Evolutionary conservation across 148 eudicot genomes (phyloP).

Genomic region (Vaccinium myrtillus): DNA sequence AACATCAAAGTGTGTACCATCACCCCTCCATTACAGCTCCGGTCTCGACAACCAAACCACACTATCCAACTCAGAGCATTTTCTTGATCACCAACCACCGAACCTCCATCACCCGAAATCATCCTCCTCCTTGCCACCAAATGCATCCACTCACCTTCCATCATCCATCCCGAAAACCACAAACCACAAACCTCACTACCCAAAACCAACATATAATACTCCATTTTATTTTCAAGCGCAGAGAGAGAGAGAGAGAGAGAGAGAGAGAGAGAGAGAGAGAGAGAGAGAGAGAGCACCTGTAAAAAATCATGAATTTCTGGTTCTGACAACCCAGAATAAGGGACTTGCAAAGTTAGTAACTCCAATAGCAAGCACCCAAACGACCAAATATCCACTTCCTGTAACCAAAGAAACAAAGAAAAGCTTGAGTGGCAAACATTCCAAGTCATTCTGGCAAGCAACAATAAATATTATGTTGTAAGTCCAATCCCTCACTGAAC

Average conservation of each 20-base stretch:
- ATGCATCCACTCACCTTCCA: neutral
- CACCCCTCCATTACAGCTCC: neutral
- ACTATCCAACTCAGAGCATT: neutral
- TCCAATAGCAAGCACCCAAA: constrained; percentile 90
- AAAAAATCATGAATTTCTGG: constrained; percentile 59
- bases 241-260: too few species aligned
- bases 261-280: neutral
- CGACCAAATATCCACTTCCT: constrained; percentile 99
- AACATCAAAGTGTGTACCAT: neutral
- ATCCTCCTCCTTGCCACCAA: neutral
- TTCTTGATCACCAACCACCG: neutral
- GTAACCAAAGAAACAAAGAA: constrained; percentile 22
- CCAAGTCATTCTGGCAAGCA: neutral
- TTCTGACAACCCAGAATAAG: constrained; percentile 67
- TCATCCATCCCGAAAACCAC: neutral
- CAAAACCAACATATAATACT: neutral
- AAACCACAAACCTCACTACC: neutral
- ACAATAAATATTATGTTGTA: neutral
- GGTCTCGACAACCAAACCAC: neutral
- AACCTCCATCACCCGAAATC: neutral
- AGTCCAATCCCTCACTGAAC: neutral
- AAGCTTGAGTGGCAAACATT: neutral
- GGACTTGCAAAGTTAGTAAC: constrained; percentile 72
- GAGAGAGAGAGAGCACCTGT: constrained; percentile 38
- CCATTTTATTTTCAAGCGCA: neutral